Evolutionary conservation across 352 stramenopile species (phyloP), one percentile per base, ranked within the genome.

Genomic region (Pythium periplocum): DNA sequence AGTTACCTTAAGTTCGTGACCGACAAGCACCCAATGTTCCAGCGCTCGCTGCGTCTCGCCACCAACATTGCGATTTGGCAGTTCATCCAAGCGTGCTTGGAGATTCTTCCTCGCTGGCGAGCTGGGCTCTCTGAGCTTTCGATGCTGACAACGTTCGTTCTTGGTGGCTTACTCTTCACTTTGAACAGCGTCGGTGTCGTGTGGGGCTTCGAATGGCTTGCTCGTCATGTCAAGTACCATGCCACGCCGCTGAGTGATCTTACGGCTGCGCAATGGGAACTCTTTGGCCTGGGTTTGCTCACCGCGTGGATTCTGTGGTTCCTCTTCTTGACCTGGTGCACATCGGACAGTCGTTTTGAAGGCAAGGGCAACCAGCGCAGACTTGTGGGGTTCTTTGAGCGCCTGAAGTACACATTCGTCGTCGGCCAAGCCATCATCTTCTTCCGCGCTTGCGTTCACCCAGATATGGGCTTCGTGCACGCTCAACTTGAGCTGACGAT

Each of bases 401-500:
- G 83, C 5, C 63, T 94, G 45, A 94, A 94, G 68, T 86, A 84
- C 46, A 88, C 84, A 1, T 94, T 94, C 35, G 75, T 80, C 17
- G 57, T 89, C 38, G 82, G 82, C 34, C 82, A 94, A 49, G 76
- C 64, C 6, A 85, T 94, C 59, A 73, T 94, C 30, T 94, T 94
- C 47, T 59, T 83, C 33, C 74, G 83, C 34, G 83, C 83, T 3
- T 91, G 79, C 40, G 42, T 94, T 32, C 83, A 92, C 60, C 83
- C 83, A 8, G 68, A 73, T 42, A 94, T 94, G 83, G 83, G 83
- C 1, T 94, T 94, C 44, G 83, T 94, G 31, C 83, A 94, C 47
- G 83, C 83, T 12, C 83, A 94, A 53, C 71, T 94, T 10, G 83
- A 94, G 63, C 77, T 94, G 35, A 94, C 83, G 6, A 94, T 94